A percentile compares a stretch with the other conserved stretches of the same genome.
phyloP scores from a whole-genome alignment of 108 stramenopile species.

The Hondaea fermentalgiana region DNA sequence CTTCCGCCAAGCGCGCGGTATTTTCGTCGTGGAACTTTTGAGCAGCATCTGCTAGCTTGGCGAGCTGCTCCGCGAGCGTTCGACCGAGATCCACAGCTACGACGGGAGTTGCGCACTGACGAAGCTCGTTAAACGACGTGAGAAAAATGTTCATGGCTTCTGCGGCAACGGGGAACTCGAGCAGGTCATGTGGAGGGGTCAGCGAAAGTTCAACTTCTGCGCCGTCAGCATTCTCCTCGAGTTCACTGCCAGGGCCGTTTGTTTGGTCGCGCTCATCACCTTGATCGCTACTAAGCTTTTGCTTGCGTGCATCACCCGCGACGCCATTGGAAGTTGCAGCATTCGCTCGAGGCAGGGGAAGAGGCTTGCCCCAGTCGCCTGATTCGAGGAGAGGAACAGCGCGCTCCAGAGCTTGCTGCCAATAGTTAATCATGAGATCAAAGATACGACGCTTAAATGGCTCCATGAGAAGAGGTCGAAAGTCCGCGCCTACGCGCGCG shows the following conservation, averaged over 20 bases:
- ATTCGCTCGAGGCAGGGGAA: neutral
- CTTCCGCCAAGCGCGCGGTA: neutral
- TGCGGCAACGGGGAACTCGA: neutral
- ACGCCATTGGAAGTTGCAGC: neutral
- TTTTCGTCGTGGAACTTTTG: neutral
- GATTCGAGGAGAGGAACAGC: neutral
- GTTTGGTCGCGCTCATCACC: neutral
- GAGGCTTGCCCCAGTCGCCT: neutral
- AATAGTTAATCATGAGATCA: neutral
- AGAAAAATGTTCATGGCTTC: neutral
- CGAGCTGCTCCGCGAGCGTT: neutral
- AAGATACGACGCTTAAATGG: neutral
- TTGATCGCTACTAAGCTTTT: neutral
- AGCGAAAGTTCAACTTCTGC: neutral
- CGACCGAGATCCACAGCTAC: neutral
- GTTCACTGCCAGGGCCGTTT: neutral
- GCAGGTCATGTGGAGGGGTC: neutral
- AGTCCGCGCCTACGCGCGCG: conserved; percentile 15
- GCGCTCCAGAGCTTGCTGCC: neutral
- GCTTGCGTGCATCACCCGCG: neutral
- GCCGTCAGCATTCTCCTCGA: neutral
- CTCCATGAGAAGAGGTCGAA: conserved; percentile 7
- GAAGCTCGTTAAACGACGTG: neutral
- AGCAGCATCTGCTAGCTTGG: neutral
- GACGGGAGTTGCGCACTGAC: neutral